Conservation (phyloP, 2,329 filamentous ascomycete species). For the Pseudogymnoascus sp. region DNA sequence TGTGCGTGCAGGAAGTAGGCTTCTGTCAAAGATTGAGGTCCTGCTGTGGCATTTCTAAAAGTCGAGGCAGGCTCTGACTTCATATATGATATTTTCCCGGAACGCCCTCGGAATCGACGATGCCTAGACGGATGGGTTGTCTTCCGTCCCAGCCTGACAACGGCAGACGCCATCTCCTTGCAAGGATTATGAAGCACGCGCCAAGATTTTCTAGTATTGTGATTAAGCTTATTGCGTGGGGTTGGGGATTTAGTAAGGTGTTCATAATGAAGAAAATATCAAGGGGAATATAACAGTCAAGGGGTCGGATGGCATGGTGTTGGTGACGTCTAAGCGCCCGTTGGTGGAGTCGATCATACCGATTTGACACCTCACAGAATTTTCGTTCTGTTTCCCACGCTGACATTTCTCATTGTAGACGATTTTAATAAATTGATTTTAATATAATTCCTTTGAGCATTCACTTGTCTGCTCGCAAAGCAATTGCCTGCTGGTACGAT, state of each 20-base stretch:
- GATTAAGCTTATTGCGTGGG: constrained; percentile 3
- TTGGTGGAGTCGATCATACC: background rate
- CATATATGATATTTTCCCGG: background rate
- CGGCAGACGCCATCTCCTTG: background rate
- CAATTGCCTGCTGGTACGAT: background rate
- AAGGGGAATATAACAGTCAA: background rate
- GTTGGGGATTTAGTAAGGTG: background rate
- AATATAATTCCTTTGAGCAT: background rate
- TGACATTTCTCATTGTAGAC: background rate
- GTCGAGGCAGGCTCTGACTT: background rate
- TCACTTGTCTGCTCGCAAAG: background rate
- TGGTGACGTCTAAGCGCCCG: background rate
- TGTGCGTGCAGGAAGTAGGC: background rate
- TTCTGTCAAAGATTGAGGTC: constrained; percentile 1
- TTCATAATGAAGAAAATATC: background rate
- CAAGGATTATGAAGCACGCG: constrained; percentile 2
- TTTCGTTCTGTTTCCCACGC: background rate
- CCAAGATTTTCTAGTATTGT: background rate
- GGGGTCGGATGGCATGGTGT: background rate
- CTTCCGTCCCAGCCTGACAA: constrained; percentile 1
- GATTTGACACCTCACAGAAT: background rate
- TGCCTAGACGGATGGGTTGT: constrained; percentile 2
- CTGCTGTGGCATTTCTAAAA: background rate
- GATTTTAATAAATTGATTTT: background rate
- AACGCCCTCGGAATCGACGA: background rate